A percentile compares a stretch with the other conserved stretches of the same genome.
phyloP scores from a whole-genome alignment of 805 yeast species.

The Kurtzmaniella fragi region DNA sequence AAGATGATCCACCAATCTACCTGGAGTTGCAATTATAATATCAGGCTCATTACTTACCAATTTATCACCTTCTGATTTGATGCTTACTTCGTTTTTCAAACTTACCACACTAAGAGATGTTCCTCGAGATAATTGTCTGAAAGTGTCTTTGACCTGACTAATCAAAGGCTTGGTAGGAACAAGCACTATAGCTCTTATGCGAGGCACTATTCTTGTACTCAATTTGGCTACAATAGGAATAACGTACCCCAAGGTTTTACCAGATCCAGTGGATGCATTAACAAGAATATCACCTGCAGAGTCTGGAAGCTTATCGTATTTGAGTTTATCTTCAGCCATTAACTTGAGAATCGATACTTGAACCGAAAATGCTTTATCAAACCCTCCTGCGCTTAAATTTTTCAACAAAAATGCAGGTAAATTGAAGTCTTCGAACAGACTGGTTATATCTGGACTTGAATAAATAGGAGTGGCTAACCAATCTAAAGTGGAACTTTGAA shows the following conservation, averaged over 20 bases:
- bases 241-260: constrained; percentile 86
- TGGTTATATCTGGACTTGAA: constrained; percentile 41
- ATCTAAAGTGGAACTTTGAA: constrained; percentile 29
- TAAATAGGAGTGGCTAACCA: constrained; percentile 69
- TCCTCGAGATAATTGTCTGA: constrained; percentile 59
- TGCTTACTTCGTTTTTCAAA: constrained; percentile 48
- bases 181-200: constrained; percentile 67
- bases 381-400: constrained; percentile 46
- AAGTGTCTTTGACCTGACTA: constrained; percentile 69
- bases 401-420: constrained; percentile 39
- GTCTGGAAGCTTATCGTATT: constrained; percentile 25
- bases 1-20: constrained; percentile 77
- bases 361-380: constrained; percentile 65
- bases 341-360: constrained; percentile 65
- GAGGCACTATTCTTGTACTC: constrained; percentile 59
- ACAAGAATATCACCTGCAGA: constrained; percentile 74
- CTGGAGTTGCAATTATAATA: constrained; percentile 68
- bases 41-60: constrained; percentile 52
- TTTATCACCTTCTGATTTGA: constrained; percentile 57
- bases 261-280: constrained; percentile 94
- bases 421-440: constrained; percentile 45
- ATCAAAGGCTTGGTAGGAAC: constrained; percentile 91
- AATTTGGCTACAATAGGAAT: constrained; percentile 77
- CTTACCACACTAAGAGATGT: constrained; percentile 60
- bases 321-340: constrained; percentile 37